phyloP scores from a whole-genome alignment of 345 rosid species.

The Cardamine resedifolia region DNA sequence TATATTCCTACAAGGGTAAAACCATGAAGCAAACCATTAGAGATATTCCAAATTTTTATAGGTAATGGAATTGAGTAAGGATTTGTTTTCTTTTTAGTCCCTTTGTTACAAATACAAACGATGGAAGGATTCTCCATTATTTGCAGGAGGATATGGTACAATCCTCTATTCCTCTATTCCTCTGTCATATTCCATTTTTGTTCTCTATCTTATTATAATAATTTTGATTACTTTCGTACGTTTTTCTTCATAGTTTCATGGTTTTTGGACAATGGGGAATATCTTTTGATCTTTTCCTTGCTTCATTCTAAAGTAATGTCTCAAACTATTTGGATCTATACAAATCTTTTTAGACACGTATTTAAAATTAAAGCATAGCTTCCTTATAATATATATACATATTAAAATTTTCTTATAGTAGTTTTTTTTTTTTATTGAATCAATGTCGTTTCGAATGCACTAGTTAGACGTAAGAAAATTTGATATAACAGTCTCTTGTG shows the following conservation, averaged over 20 bases:
- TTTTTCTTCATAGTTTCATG: neutral
- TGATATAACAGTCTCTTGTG: too few relatives aligned
- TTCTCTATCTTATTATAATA: neutral
- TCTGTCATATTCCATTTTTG: constrained; percentile 9
- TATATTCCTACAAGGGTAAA: neutral
- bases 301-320: too few relatives aligned
- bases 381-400: too few relatives aligned
- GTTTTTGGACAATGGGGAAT: neutral
- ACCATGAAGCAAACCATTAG: neutral
- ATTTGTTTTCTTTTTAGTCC: neutral
- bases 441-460: too few relatives aligned
- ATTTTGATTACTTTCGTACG: neutral
- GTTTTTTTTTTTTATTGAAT: too few relatives aligned
- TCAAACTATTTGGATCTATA: too few relatives aligned
- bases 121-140: constrained; percentile 23
- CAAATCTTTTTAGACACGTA: too few relatives aligned
- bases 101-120: neutral
- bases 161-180: too few relatives aligned
- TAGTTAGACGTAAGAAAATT: too few relatives aligned
- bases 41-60: neutral
- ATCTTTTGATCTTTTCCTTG: neutral
- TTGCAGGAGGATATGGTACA: constrained; percentile 7
- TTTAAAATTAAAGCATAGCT: too few relatives aligned
- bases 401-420: too few relatives aligned
- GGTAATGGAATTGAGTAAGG: neutral